Evolutionary conservation across 129 eudicot genomes (phyloP).

Genomic region (Helianthus annuus): HanXRQr2.0-SUNRISE NC_035440.2:57758307-57758806

Average conservation of each 20-base stretch:
- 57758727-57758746: slow-evolving; percentile 76
- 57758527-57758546: not conserved
- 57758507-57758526: slow-evolving; percentile 1
- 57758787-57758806: slow-evolving; percentile 49
- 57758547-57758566: not conserved
- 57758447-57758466: not conserved
- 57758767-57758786: slow-evolving; percentile 80
- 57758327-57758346: not conserved
- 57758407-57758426: not conserved
- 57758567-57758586: slow-evolving; percentile 1
- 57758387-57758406: slow-evolving; percentile 6
- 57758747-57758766: slow-evolving; percentile 56
- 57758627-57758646: slow-evolving; percentile 9
- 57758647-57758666: slow-evolving; percentile 57
- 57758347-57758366: not conserved
- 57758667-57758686: slow-evolving; percentile 40
- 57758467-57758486: not conserved
- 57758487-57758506: not conserved
- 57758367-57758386: not conserved
- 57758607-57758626: not conserved
- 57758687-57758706: slow-evolving; percentile 56
- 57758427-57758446: slow-evolving; percentile 1
- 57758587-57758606: not conserved
- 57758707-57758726: slow-evolving; percentile 50
- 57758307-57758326: not conserved